Evolutionary conservation across 805 yeast species (phyloP).

Genomic region (Phaffomyces opuntiae): DNA sequence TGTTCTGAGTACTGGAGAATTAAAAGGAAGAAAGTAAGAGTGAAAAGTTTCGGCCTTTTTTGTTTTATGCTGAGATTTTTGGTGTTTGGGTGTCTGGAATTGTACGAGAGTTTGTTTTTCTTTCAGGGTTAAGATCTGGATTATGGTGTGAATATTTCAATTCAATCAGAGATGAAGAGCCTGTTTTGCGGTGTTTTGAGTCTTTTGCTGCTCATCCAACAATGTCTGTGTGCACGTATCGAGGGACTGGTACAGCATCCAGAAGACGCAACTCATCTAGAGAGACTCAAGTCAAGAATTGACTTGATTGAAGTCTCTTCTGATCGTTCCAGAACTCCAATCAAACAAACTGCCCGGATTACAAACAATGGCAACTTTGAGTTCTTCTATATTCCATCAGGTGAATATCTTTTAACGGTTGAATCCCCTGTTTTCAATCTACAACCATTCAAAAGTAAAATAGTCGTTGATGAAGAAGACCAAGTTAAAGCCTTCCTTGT

Average conservation of each 20-base stretch:
- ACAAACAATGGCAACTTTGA: constrained; percentile 12
- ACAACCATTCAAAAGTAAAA: constrained; percentile 16
- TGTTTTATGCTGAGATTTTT: not conserved
- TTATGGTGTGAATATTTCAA: too few species aligned
- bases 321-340: not conserved
- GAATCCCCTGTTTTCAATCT: constrained; percentile 17
- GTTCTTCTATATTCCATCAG: constrained; percentile 11
- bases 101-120: not conserved
- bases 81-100: constrained; percentile 7
- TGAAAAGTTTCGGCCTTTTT: constrained; percentile 2
- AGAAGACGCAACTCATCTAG: constrained; percentile 8
- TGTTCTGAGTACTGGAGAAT: constrained; percentile 9
- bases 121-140: not conserved
- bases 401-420: constrained; percentile 14
- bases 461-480: constrained; percentile 12
- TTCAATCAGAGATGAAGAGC: not conserved
- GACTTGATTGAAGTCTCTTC: constrained; percentile 7
- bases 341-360: constrained; percentile 6
- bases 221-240: constrained; percentile 6
- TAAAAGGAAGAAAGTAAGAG: not conserved
- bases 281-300: constrained; percentile 11
- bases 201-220: not conserved
- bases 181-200: not conserved
- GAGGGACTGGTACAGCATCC: constrained; percentile 12
- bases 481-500: constrained; percentile 10